Evolutionary conservation across 139 green algal genomes (phyloP).

Genomic region (Picochlorum costavermella): DNA sequence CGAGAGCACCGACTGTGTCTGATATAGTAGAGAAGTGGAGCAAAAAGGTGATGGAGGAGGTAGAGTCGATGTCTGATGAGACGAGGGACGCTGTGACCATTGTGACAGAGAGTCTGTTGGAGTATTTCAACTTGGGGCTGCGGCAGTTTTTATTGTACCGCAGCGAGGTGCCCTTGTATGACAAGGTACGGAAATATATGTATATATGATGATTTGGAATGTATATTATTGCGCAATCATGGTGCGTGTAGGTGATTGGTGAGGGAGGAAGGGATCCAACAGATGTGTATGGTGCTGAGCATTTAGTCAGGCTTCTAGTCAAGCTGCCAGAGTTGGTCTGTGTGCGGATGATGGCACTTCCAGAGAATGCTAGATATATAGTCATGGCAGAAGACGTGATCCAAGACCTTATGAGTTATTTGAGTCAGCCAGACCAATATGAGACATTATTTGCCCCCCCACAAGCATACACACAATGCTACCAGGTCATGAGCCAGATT

Average conservation of each 20-base stretch:
- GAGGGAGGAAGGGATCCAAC: conserved; percentile 26
- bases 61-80: background rate
- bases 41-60: conserved; percentile 13
- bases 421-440: conserved; percentile 13
- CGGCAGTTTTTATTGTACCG: conserved; percentile 69
- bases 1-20: conserved; percentile 23
- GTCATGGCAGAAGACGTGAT: conserved; percentile 19
- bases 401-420: conserved; percentile 19
- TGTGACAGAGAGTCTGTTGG: conserved; percentile 44
- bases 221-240: no score
- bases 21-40: conserved; percentile 2
- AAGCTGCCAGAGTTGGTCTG: conserved; percentile 79
- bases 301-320: conserved; percentile 77
- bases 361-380: conserved; percentile 15
- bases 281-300: conserved; percentile 75
- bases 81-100: background rate
- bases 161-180: conserved; percentile 37
- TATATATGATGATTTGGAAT: no score
- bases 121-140: conserved; percentile 81
- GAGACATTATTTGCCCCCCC: conserved; percentile 11
- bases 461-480: conserved; percentile 16
- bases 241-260: background rate
- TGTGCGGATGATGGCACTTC: conserved; percentile 18
- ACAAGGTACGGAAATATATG: background rate
- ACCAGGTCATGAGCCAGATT: background rate